Conservation (phyloP, 2,329 filamentous ascomycete genomes). For the Elsinoe necatrix region DNA sequence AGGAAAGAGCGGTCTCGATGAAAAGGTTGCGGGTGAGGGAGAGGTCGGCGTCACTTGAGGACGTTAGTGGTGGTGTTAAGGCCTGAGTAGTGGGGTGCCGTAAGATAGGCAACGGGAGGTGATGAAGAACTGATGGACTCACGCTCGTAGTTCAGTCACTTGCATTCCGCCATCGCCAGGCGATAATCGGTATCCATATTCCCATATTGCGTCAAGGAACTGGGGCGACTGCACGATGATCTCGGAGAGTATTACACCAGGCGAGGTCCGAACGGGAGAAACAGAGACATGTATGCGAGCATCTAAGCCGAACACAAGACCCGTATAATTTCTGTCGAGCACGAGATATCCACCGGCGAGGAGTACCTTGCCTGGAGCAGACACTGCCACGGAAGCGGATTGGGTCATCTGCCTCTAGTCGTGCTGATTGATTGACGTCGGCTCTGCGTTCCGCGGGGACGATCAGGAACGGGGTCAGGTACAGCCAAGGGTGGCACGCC, state of each 20-base stretch:
- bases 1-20: constrained; percentile 82
- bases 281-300: constrained; percentile 55
- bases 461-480: constrained; percentile 13
- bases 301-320: constrained; percentile 57
- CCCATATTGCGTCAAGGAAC: constrained; percentile 79
- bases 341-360: constrained; percentile 92
- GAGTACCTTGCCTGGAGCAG: constrained; percentile 92
- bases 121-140: constrained; percentile 38
- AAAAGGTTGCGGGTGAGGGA: constrained; percentile 64
- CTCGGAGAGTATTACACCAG: constrained; percentile 55
- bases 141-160: constrained; percentile 72
- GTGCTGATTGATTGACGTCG: constrained; percentile 12
- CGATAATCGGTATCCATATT: constrained; percentile 67
- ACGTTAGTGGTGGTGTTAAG: constrained; percentile 16
- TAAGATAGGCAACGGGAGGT: neutral
- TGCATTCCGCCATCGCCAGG: constrained; percentile 69
- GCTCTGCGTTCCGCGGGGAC: constrained; percentile 8
- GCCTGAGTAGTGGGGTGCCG: neutral
- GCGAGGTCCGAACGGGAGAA: constrained; percentile 47
- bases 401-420: constrained; percentile 16
- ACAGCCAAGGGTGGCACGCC: neutral
- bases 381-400: constrained; percentile 44
- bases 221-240: constrained; percentile 88
- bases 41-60: constrained; percentile 29
- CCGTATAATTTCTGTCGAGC: constrained; percentile 78